These are phyloP conservation scores for Wallacemonas sp. DNA, from an alignment of 208 protist species.

Conservation along the genomic window DNA sequence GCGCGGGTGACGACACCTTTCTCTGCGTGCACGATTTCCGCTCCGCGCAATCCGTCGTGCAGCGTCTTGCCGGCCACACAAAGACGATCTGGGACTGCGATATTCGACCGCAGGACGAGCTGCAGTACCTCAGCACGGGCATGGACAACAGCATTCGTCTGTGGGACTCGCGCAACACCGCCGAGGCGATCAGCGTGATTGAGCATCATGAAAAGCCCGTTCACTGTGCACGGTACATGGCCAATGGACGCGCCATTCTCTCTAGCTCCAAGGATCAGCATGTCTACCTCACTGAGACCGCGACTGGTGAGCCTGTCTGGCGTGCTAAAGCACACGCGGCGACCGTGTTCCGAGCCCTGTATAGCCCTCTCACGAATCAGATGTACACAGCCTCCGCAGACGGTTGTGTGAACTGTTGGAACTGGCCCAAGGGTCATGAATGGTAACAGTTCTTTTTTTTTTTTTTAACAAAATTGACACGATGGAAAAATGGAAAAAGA, in stretches of 20 bases:
- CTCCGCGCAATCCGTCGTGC: slow-evolving; percentile 31
- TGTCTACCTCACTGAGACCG: slow-evolving; percentile 38
- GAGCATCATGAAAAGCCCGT: slow-evolving; percentile 50
- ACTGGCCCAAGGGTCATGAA: slow-evolving; percentile 31
- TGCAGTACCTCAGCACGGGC: slow-evolving; percentile 50
- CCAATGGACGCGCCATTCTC: slow-evolving; percentile 47
- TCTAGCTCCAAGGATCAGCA: slow-evolving; percentile 54
- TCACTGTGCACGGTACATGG: slow-evolving; percentile 60
- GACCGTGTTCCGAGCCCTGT: slow-evolving; percentile 61
- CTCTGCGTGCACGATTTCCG: slow-evolving; percentile 76
- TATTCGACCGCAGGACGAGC: slow-evolving; percentile 34
- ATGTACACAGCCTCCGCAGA: slow-evolving; percentile 55
- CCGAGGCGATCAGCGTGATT: slow-evolving; percentile 24
- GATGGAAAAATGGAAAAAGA: slow-evolving; percentile 1
- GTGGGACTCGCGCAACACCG: slow-evolving; percentile 60
- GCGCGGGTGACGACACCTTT: slow-evolving; percentile 50
- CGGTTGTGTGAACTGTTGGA: slow-evolving; percentile 63
- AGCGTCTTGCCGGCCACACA: slow-evolving; percentile 48
- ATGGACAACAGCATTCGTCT: slow-evolving; percentile 66
- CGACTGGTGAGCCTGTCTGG: slow-evolving; percentile 53
- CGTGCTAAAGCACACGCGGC: slow-evolving; percentile 50
- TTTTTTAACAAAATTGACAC: too few species aligned
- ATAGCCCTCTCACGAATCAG: slow-evolving; percentile 30
- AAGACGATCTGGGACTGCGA: slow-evolving; percentile 69
- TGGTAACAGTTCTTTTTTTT: slow-evolving; percentile 35